These are phyloP conservation scores for Phyllostachys edulis DNA, from an alignment of 176 grass and related monocot genomes.

Conservation along the genomic window DNA sequence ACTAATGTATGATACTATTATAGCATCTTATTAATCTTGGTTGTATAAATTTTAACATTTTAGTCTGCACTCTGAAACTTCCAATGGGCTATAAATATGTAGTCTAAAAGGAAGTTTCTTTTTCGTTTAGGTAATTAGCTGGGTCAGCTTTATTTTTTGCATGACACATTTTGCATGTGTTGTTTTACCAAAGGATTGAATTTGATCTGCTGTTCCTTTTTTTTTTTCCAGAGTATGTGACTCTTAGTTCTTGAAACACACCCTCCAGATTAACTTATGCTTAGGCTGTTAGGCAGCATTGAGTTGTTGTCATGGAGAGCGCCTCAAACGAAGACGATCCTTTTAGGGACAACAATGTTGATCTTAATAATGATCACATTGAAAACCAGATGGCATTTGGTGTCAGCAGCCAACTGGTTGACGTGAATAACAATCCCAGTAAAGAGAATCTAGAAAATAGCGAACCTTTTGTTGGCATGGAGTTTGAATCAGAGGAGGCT, in stretches of 20 bases:
- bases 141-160: background rate
- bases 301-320: slow-evolving; percentile 44
- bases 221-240: background rate
- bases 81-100: background rate
- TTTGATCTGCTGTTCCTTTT: background rate
- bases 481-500: slow-evolving; percentile 68
- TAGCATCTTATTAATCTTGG: background rate
- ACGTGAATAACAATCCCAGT: slow-evolving; percentile 26
- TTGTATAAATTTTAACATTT: background rate
- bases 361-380: slow-evolving; percentile 55
- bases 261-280: background rate
- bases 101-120: background rate
- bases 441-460: slow-evolving; percentile 35
- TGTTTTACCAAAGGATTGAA: background rate
- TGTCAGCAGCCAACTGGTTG: slow-evolving; percentile 34
- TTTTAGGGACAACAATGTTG: slow-evolving; percentile 52
- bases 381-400: slow-evolving; percentile 47
- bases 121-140: background rate
- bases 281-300: slow-evolving; percentile 21
- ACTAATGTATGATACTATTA: background rate
- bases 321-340: slow-evolving; percentile 56
- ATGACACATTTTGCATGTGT: background rate
- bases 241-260: background rate
- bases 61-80: background rate
- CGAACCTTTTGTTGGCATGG: slow-evolving; percentile 75